Evolutionary conservation across 2,329 filamentous ascomycete genomes (phyloP), one percentile per base, ranked within the genome.

Genomic region (Dichotomopilus funicola): DNA sequence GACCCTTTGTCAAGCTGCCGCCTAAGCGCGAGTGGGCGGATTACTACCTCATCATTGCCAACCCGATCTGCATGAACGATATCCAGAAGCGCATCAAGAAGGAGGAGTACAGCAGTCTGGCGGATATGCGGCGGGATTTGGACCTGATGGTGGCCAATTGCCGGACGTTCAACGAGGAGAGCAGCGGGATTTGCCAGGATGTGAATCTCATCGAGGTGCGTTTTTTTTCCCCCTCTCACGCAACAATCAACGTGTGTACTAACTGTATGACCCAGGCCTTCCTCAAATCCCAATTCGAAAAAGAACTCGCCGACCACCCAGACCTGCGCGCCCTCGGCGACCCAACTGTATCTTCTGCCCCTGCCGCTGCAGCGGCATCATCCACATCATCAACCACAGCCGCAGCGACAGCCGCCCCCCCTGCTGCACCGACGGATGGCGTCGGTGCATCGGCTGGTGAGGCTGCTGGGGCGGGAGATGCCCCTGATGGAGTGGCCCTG

Each of bases 1-100:
- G 91, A 36, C 92, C 91, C 0, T 99, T 99, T 71, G 81, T 97
- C 71, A 91, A 94, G 67, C 78, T 96, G 36, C 92, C 92, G 1
- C 87, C 90, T 42, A 95, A 90, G 75, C 86, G 86, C 57, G 85
- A 92, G 57, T 99, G 95, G 68, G 88, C 90, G 33, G 91, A 97
- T 69, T 99, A 99, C 75, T 99, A 96, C 70, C 75, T 92, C 68
- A 84, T 96, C 70, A 99, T 99, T 70, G 83, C 87, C 67, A 87
- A 86, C 53, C 94, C 94, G 0, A 96, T 99, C 67, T 92, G 89
- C 67, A 96, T 97, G 88, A 94, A 96, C 64, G 86, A 91, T 70
- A 96, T 99, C 67, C 85, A 89, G 69, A 89, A 87, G 69, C 92
- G 90, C 77, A 96, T 99, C 75, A 96, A 96, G 76, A 92, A 89